Base-by-base conservation (phyloP, 495 filamentous ascomycete species). In the Rostrohypoxylon terebratum region DNA sequence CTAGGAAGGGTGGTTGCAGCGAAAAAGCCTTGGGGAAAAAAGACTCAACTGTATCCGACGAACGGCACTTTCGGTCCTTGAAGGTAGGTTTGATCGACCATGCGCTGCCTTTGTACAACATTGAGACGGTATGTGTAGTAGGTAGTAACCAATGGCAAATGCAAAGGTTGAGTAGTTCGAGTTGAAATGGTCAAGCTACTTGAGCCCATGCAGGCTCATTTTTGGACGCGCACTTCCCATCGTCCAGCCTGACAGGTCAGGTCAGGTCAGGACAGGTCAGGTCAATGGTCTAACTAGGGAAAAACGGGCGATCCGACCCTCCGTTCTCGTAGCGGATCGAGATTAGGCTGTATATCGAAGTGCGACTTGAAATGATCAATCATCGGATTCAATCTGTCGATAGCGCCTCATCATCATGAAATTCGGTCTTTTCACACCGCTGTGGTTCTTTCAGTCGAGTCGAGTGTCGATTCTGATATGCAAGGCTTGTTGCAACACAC, bases 291-390 rank as follows among this genome's bases (percentile, higher is more conserved):
- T 18, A 53, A 20, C 36, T 31, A 44, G 69, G 51, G 57, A 14
- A 50, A 16, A 53, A 18, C 50, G 59, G 59, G 38, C 48, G 48
- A 72, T 63, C 64, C 62, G 28, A 69, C 47, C 71, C 58, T 66
- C 60, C 66, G 57, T 38, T 53, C 42, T 67, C 62, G 51, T 63
- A 69, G 61, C 38, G 66, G 66, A 74, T 74, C 50, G 71, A 74
- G 71, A 74, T 74, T 74, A 74, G 71, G 58, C 71, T 74, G 71
- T 74, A 66, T 74, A 65, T 64, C 51, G 40, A 59, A 66, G 55
- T 63, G 48, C 40, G 57, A 69, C 65, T 58, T 34, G 47, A 9
- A 45, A 45, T 13, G 48, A 53, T 51, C 21, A 69, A 69, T 66
- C 48, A 42, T 47, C 53, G 59, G 44, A 8, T 59, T 13, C 62